Conservation (phyloP, 176 grass and related monocot genomes). For the Eragrostis curvula region DNA sequence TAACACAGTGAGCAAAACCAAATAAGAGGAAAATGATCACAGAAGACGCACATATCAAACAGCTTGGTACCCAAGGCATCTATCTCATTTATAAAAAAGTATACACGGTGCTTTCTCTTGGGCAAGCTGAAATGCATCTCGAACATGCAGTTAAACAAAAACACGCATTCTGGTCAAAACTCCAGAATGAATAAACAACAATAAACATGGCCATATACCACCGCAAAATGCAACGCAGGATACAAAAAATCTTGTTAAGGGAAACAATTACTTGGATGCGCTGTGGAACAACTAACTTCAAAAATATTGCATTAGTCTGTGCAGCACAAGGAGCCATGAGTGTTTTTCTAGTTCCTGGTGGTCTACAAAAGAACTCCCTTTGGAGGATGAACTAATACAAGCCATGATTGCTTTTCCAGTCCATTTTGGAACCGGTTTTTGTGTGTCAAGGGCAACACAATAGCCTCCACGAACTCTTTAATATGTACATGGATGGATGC, state of each 20-base stretch:
- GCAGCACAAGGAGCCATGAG: conserved; percentile 96
- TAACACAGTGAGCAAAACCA: not conserved
- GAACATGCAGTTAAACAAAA: conserved; percentile 66
- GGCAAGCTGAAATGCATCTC: conserved; percentile 89
- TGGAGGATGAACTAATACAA: conserved; percentile 82
- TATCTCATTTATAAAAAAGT: conserved; percentile 95
- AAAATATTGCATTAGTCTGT: conserved; percentile 93
- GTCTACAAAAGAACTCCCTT: conserved; percentile 98
- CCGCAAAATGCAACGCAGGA: not conserved
- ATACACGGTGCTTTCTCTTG: conserved; percentile 94
- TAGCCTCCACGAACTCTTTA: conserved; percentile 94
- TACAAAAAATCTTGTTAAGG: not conserved
- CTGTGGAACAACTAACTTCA: conserved; percentile 91
- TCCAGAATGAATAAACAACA: not conserved
- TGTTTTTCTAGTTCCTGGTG: conserved; percentile 92
- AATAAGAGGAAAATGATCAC: not conserved
- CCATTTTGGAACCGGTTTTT: conserved; percentile 92
- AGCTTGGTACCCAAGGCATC: conserved; percentile 93
- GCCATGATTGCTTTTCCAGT: too few relatives aligned
- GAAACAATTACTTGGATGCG: conserved; percentile 69
- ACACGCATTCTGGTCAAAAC: not conserved
- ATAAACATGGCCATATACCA: not conserved
- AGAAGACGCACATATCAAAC: conserved; percentile 70
- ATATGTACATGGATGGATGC: conserved; percentile 36
- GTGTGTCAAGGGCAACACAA: conserved; percentile 93